Percentiles rank a stretch among this genome's conserved stretches.
Evolutionary conservation across 2,329 filamentous ascomycete genomes (phyloP).

Genomic region (Phymatotrichopsis omnivora): DNA sequence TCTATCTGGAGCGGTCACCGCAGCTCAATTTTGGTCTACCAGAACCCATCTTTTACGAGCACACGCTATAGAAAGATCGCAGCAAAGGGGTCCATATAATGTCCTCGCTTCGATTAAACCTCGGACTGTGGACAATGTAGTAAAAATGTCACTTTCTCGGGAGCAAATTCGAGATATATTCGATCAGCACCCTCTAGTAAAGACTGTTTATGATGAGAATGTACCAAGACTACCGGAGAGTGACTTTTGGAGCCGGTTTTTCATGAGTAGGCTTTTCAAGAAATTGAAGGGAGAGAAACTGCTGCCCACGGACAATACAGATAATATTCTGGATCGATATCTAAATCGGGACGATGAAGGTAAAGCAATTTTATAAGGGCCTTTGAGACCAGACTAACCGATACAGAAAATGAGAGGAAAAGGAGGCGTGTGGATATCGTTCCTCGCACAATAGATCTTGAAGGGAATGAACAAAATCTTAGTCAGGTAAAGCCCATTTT

Average conservation of each 20-base stretch:
- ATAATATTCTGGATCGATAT: slow-evolving; percentile 77
- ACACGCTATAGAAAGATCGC: slow-evolving; percentile 77
- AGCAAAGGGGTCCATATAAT: slow-evolving; percentile 85
- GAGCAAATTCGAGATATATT: slow-evolving; percentile 93
- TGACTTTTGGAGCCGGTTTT: slow-evolving; percentile 91
- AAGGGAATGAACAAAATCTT: slow-evolving; percentile 90
- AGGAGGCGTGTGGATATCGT: slow-evolving; percentile 55
- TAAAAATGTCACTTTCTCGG: slow-evolving; percentile 73
- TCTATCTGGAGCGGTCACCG: slow-evolving; percentile 70
- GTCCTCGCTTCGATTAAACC: slow-evolving; percentile 84
- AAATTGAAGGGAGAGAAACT: slow-evolving; percentile 84
- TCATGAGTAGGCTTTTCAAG: slow-evolving; percentile 80
- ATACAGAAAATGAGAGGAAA: slow-evolving; percentile 37
- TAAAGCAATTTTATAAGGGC: slow-evolving; percentile 31
- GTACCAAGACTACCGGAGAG: slow-evolving; percentile 69
- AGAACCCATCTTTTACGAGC: slow-evolving; percentile 75
- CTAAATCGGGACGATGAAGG: slow-evolving; percentile 58
- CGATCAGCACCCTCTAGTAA: slow-evolving; percentile 81
- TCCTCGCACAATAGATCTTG: slow-evolving; percentile 81
- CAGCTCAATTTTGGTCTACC: slow-evolving; percentile 88
- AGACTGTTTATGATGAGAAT: slow-evolving; percentile 84
- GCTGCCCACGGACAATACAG: slow-evolving; percentile 62
- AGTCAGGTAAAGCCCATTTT: slow-evolving; percentile 39
- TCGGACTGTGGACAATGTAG: slow-evolving; percentile 60
- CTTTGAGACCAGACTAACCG: not conserved